These are phyloP conservation scores for Neostapfia colusana DNA, from an alignment of 176 grass and related monocot genomes.

Conservation along the genomic window DNA sequence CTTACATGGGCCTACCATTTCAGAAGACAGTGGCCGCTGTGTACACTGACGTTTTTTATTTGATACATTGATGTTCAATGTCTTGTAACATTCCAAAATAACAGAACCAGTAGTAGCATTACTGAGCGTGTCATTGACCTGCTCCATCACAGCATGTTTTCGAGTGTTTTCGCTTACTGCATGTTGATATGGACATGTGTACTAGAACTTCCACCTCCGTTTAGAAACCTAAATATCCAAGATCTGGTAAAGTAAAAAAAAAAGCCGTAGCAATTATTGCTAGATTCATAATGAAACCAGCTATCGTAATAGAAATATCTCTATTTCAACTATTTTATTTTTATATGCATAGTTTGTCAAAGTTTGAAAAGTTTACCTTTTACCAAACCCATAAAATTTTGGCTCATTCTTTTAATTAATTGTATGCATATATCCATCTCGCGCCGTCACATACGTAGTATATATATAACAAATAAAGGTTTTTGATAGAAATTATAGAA, in stretches of 20 bases:
- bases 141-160: neutral
- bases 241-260: no score
- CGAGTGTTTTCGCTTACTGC: neutral
- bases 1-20: slow-evolving; percentile 20
- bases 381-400: neutral
- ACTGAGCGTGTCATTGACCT: neutral
- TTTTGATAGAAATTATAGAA: no score
- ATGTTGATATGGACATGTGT: neutral
- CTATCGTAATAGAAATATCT: no score
- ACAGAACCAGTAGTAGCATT: neutral
- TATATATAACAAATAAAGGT: no score
- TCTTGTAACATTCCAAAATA: neutral
- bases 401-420: neutral
- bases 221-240: no score
- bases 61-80: neutral
- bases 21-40: slow-evolving; percentile 25
- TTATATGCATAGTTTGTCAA: no score
- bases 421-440: neutral
- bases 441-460: no score
- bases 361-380: no score
- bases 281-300: no score
- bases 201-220: neutral
- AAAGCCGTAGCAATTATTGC: no score
- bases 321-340: no score
- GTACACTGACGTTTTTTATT: neutral